Conservation (phyloP, 2,329 filamentous ascomycete species). For the Exophiala xenobiotica region DNA sequence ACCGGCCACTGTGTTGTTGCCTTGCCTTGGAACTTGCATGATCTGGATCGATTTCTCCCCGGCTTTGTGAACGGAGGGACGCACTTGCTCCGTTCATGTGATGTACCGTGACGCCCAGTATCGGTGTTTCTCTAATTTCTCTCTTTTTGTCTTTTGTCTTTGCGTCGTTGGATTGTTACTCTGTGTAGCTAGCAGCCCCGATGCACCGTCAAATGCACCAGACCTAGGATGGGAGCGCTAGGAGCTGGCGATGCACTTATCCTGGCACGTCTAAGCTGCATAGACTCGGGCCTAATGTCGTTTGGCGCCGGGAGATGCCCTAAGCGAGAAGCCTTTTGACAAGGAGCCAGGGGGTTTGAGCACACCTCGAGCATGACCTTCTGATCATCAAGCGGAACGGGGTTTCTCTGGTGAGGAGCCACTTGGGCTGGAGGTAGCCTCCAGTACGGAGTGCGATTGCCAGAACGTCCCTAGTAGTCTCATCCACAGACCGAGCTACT, state of each 20-base stretch:
- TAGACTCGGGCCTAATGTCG: constrained; percentile 22
- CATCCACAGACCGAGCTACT: neutral
- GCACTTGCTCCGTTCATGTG: too few relatives aligned
- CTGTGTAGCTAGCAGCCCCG: constrained; percentile 19
- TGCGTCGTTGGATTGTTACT: constrained; percentile 13
- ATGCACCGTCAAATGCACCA: constrained; percentile 17
- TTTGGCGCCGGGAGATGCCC: constrained; percentile 30
- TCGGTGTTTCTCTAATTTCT: constrained; percentile 6
- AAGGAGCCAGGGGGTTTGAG: constrained; percentile 15
- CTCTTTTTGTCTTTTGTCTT: neutral
- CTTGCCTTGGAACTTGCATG: neutral
- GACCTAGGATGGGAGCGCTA: constrained; percentile 18
- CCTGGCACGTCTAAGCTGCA: constrained; percentile 16
- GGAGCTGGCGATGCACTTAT: constrained; percentile 11
- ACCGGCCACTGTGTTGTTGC: neutral
- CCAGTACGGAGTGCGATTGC: constrained; percentile 3
- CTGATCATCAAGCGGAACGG: constrained; percentile 7
- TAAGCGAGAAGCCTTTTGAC: constrained; percentile 30
- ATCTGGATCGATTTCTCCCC: too few relatives aligned
- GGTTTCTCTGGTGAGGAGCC: constrained; percentile 1
- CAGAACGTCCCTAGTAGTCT: neutral
- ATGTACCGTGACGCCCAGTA: too few relatives aligned
- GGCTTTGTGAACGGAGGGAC: too few relatives aligned
- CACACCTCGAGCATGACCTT: constrained; percentile 2
- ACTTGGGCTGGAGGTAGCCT: neutral